Evolutionary conservation across 139 green algal species (phyloP), one percentile per base, ranked within the genome.

Genomic region (Auxenochlorella pyrenoidosa): DNA sequence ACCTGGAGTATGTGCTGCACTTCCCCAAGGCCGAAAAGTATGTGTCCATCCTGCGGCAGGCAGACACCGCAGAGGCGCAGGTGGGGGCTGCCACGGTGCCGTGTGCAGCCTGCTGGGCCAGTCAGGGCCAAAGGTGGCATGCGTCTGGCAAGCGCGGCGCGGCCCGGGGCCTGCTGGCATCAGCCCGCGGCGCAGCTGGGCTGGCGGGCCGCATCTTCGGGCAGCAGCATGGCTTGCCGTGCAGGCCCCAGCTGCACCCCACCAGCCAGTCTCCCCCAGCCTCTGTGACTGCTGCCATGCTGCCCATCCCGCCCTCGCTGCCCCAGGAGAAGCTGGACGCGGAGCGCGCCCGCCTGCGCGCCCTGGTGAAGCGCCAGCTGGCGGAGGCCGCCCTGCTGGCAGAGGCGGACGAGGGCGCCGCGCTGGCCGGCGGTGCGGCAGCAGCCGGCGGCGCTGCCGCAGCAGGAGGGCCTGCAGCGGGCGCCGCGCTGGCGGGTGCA

Each of bases 21-120:
- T 98, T 98, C 72, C 96, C 96, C 22, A 95, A 94, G 80, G 93
- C 90, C 15, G 94, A 98, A 85, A 96, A 96, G 86, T 98, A 97
- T 85, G 95, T 98, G 41, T 94, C 91, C 19, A 68, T 98, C 16
- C 84, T 98, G 44, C 92, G 89, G 58, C 34, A 93, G 1, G 88
- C 85, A 3, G 91, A 94, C 15, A 86, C 86, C 1, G 82, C 93
- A 13, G 93, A 92, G 51, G 93, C 90, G 16, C 92, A 96, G 90
- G 44, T 85, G 63, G 60, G 59, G 24, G 22, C 34, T 3, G 36
- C 34, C 22, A 13, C 40, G 38, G 40, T 2, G 38, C n/a, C 34
- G 5, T 77, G 34, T 15, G 34, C 22, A 2, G 65, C 13, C 10
- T 47, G 34, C 5, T 15, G 30, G 19, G n/a, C 70, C 10, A 15